These are phyloP conservation scores for Pythium pyrilobum DNA, from an alignment of 352 stramenopile species.

Conservation along the genomic window DNA sequence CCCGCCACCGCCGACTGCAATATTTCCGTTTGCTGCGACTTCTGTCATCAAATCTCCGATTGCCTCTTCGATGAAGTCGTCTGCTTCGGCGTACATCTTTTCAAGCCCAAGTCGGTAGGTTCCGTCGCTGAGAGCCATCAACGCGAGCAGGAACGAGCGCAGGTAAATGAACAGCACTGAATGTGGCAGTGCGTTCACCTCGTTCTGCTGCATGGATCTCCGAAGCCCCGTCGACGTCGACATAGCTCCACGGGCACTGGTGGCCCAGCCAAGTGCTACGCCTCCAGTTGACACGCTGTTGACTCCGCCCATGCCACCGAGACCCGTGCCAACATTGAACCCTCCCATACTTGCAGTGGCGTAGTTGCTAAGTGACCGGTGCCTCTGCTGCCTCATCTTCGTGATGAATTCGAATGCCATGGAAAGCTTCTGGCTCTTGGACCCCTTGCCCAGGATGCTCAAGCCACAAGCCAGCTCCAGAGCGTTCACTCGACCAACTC, in stretches of 20 bases:
- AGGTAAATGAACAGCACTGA: conserved; percentile 85
- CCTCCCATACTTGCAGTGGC: conserved; percentile 24
- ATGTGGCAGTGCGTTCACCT: conserved; percentile 62
- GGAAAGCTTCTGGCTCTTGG: conserved; percentile 84
- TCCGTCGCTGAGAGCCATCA: conserved; percentile 84
- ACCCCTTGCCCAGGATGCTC: conserved; percentile 79
- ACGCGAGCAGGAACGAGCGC: conserved; percentile 71
- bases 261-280: conserved; percentile 44
- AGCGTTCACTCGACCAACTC: conserved; percentile 72
- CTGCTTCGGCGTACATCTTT: conserved; percentile 81
- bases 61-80: conserved; percentile 84
- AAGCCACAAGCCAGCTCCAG: conserved; percentile 82
- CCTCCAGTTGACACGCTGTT: conserved; percentile 45
- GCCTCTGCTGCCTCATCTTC: conserved; percentile 73
- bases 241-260: conserved; percentile 40
- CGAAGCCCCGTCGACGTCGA: conserved; percentile 30
- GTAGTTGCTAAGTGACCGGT: conserved; percentile 69
- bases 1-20: conserved; percentile 18
- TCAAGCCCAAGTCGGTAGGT: conserved; percentile 79
- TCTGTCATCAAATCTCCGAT: conserved; percentile 84
- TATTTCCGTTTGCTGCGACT: conserved; percentile 53
- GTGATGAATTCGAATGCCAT: conserved; percentile 86
- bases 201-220: conserved; percentile 31
- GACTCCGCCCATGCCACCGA: conserved; percentile 21
- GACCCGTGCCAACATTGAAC: conserved; percentile 21